A percentile compares a stretch with the other conserved stretches of the same genome.
These are phyloP conservation scores for Phragmites australis DNA, from an alignment of 176 grass and related monocot species.

Conservation along the genomic window DNA sequence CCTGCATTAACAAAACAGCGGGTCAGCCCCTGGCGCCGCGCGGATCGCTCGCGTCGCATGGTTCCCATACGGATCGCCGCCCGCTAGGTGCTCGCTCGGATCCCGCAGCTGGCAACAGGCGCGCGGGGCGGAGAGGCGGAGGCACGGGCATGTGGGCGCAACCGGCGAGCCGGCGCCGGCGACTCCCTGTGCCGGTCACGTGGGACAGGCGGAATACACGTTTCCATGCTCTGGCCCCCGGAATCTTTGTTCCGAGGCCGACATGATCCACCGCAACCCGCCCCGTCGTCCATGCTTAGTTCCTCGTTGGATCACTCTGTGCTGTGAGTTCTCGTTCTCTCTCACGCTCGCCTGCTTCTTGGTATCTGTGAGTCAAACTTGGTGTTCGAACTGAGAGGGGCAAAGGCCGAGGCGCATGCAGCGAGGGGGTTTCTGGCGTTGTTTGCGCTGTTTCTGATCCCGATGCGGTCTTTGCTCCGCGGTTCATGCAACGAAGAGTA, in stretches of 20 bases:
- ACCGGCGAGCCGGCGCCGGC: slow-evolving; percentile 55
- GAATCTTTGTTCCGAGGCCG: slow-evolving; percentile 69
- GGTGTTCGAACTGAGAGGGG: slow-evolving; percentile 1
- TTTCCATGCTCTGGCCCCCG: slow-evolving; percentile 52
- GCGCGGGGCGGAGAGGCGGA: neutral
- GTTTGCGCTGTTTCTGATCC: slow-evolving; percentile 31
- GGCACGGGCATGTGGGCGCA: slow-evolving; percentile 52
- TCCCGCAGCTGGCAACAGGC: slow-evolving; percentile 21
- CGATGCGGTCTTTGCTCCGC: slow-evolving; percentile 48
- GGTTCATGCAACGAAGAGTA: slow-evolving; percentile 17
- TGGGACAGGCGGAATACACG: slow-evolving; percentile 53
- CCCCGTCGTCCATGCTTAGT: neutral
- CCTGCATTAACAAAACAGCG: slow-evolving; percentile 5
- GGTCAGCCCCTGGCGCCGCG: neutral
- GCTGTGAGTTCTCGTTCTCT: neutral
- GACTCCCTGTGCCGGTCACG: slow-evolving; percentile 51
- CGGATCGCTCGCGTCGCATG: slow-evolving; percentile 5
- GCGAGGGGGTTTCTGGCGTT: neutral
- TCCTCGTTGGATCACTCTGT: neutral
- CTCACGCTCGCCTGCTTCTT: neutral
- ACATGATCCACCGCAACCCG: slow-evolving; percentile 19
- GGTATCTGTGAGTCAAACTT: slow-evolving; percentile 44
- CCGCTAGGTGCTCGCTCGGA: slow-evolving; percentile 5
- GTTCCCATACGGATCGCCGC: slow-evolving; percentile 32
- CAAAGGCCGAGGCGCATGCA: neutral